Evolutionary conservation across 345 rosid genomes (phyloP).

Genomic region (Jatropha curcas): DNA sequence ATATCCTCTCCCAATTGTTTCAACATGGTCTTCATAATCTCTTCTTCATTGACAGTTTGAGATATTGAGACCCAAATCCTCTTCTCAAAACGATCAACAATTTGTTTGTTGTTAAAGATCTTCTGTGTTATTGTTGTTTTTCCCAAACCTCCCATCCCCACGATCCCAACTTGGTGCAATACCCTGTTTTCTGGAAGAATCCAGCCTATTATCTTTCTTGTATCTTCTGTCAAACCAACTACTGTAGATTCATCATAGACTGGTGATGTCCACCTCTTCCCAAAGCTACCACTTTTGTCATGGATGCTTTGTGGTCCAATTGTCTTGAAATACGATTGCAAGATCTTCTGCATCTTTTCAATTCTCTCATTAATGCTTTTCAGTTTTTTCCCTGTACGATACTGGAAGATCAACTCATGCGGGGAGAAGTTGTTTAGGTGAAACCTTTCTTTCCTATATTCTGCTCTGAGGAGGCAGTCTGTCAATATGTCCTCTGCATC

Average conservation of each 20-base stretch:
- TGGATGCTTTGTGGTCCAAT: not conserved
- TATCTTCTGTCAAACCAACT: slow-evolving; percentile 30
- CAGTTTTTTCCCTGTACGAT: slow-evolving; percentile 1
- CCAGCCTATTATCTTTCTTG: slow-evolving; percentile 31
- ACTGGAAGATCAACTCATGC: not conserved
- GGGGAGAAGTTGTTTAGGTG: not conserved
- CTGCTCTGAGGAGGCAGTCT: not conserved
- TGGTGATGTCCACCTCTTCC: slow-evolving; percentile 22
- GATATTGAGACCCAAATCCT: slow-evolving; percentile 37
- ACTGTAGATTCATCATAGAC: slow-evolving; percentile 22
- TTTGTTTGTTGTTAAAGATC: slow-evolving; percentile 17
- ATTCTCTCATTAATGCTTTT: not conserved
- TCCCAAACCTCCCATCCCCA: slow-evolving; percentile 37
- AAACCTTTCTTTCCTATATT: not conserved
- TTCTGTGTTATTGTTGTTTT: slow-evolving; percentile 36
- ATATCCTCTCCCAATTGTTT: slow-evolving; percentile 26
- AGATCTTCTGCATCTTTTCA: slow-evolving; percentile 3
- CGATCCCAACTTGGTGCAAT: slow-evolving; percentile 24
- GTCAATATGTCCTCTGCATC: not conserved
- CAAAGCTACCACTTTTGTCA: not conserved
- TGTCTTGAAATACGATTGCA: slow-evolving; percentile 2
- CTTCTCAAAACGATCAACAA: slow-evolving; percentile 23
- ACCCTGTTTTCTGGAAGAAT: slow-evolving; percentile 10
- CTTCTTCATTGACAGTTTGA: slow-evolving; percentile 28
- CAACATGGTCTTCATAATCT: slow-evolving; percentile 29